Evolutionary conservation across 208 protist genomes (phyloP), one percentile per base, ranked within the genome.

Genomic region (Trypanosoma platydactyli): DNA sequence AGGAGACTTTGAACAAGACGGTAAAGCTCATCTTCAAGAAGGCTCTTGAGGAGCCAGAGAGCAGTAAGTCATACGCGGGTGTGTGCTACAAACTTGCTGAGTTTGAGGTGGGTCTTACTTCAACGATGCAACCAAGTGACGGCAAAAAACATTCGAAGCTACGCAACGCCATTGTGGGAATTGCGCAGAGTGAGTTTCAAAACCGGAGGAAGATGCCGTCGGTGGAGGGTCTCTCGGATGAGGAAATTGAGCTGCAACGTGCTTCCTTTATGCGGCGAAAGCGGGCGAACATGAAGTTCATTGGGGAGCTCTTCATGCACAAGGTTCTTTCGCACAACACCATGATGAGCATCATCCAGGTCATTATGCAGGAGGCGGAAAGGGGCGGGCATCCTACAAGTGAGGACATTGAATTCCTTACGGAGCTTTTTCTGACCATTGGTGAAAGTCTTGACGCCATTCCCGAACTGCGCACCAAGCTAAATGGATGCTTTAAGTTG

Each of bases 211-310:
- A 76, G 27, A 62, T 70, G 48, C 56, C 77, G 2, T 71, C 71
- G 40, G 50, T 52, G n/a, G 68, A 70, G 12, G 57, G 57, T n/a
- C 72, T 84, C 38, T 57, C 56, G 7, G 81, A 84, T 50, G 90
- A 96, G 71, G 79, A 90, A 64, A 59, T 73, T 20, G 87, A 96
- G 71, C 50, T 73, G 40, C 60, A 64, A 24, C 77, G 82, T 5
- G 57, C 83, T n/a, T 77, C 77, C 60, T 80, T 85, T 56, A 88
- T 94, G 83, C 83, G 86, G 1, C 87, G 90, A 29, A 90, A 96
- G 65, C 72, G 82, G 15, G 85, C 90, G 4, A 96, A 96, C 70
- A 94, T 96, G 80, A 83, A 77, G 22, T 96, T 96, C 63, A 83
- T 94, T 50, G 90, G 90, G 18, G 82, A 94, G 71, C 73, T 96